These are phyloP conservation scores for Beauveria asiatica DNA, from an alignment of 2,329 filamentous ascomycete genomes.

Conservation along the genomic window DNA sequence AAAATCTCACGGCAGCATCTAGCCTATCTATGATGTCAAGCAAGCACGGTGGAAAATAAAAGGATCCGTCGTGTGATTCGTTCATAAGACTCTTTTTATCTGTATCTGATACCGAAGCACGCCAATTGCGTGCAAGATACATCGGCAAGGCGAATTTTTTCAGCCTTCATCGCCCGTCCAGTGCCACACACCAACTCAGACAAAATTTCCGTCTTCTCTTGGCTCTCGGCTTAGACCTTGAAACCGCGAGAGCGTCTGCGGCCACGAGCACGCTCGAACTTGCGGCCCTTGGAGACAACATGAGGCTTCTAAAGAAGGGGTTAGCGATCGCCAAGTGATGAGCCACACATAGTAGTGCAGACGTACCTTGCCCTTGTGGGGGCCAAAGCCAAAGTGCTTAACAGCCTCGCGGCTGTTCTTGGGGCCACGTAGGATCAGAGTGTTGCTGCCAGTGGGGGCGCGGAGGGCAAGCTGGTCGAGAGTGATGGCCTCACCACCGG, in stretches of 20 bases:
- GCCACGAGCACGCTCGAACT: conserved; percentile 99
- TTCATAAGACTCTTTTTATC: conserved; percentile 23
- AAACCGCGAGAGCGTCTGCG: conserved; percentile 97
- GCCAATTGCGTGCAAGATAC: conserved; percentile 35
- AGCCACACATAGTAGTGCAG: background rate
- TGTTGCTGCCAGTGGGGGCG: conserved; percentile 93
- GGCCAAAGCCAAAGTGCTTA: conserved; percentile 98
- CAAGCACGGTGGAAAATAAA: conserved; percentile 6
- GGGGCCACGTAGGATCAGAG: conserved; percentile 89
- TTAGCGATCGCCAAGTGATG: conserved; percentile 22
- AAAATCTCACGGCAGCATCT: background rate
- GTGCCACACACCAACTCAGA: conserved; percentile 9
- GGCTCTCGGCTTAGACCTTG: conserved; percentile 77
- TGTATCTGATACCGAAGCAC: conserved; percentile 39
- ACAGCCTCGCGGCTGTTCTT: conserved; percentile 97
- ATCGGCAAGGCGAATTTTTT: conserved; percentile 24
- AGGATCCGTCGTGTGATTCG: background rate
- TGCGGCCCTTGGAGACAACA: conserved; percentile 96
- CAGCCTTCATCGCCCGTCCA: conserved; percentile 22
- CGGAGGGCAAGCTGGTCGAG: conserved; percentile 95
- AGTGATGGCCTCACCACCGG: conserved; percentile 90
- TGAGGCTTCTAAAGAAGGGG: conserved; percentile 69
- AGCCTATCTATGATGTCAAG: conserved; percentile 22
- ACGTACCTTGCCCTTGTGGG: conserved; percentile 91
- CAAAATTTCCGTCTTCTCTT: background rate